Evolutionary conservation across 192 early-diverging fungal species (phyloP).

Genomic region (Coemansia sp.): DNA sequence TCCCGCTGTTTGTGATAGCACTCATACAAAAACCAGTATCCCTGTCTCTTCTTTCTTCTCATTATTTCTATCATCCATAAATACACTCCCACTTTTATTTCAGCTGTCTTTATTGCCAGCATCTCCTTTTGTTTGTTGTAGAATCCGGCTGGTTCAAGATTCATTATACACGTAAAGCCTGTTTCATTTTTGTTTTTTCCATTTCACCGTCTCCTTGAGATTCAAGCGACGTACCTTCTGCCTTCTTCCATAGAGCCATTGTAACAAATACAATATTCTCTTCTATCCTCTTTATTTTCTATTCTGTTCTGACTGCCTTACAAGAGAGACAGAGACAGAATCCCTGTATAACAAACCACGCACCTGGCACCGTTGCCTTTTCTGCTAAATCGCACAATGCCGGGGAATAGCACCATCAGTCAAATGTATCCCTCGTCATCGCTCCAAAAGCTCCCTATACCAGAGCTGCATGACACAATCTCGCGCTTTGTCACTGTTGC

Average conservation of each 20-base stretch:
- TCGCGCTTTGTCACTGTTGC: constrained; percentile 54
- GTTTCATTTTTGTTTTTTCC: too few species aligned
- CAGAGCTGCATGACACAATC: constrained; percentile 59
- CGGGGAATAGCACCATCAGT: constrained; percentile 17
- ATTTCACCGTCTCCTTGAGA: not conserved
- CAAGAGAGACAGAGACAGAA: not conserved
- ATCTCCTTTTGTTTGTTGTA: not conserved
- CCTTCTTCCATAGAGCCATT: not conserved
- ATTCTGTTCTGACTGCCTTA: not conserved
- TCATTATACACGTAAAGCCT: not conserved
- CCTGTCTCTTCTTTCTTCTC: not conserved
- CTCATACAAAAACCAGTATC: not conserved
- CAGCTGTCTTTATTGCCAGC: not conserved
- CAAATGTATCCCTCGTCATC: constrained; percentile 10
- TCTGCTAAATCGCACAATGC: constrained; percentile 4
- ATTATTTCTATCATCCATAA: not conserved
- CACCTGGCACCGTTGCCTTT: not conserved
- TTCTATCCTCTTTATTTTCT: not conserved
- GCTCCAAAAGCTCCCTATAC: constrained; percentile 57
- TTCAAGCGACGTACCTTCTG: not conserved
- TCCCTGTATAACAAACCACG: constrained; percentile 4
- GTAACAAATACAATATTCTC: not conserved
- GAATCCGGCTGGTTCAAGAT: not conserved
- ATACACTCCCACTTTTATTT: too few species aligned
- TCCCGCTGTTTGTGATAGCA: not conserved